Evolutionary conservation across 2,329 filamentous ascomycete species (phyloP), one percentile per base, ranked within the genome.

Genomic region (Calycina marina): DNA sequence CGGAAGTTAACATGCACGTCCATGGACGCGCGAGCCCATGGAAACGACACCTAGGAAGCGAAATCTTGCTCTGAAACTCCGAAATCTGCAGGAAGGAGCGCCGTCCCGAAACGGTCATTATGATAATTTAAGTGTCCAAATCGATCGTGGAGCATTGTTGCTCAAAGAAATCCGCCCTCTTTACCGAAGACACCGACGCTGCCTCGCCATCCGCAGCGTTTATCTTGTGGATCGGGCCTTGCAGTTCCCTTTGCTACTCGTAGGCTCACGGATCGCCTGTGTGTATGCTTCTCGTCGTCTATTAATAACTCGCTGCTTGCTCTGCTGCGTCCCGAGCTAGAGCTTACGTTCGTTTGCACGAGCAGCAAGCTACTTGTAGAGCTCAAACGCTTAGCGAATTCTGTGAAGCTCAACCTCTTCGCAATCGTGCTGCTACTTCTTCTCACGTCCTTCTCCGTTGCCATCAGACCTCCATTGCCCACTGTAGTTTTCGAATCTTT

Each of bases 311-410:
- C 45, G 14, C 41, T 43, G 25, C 43, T 50, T 6, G 36, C 42
- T 28, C 41, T 36, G 9, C 35, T 18, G 22, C 43, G 44, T 4
- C 45, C 45, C 1, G 46, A 48, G 30, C 37, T 45, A 9, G 47
- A 48, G 15, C 42, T 47, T 4, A 59, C 57, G 48, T 72, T 72
- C 38, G 67, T 67, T 55, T 73, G 67, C 34, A 72, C 60, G 28
- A 74, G 57, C 32, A 76, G 56, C 47, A 72, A 54, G 50, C 65
- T 72, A 48, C 67, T 72, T 31, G 68, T 72, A 49, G 65, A 72
- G 43, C 68, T 74, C 33, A 76, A 51, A 39, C 68, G 59, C 49
- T 68, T 70, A 28, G 68, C 66, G 40, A 73, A 70, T 33, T 77
- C 71, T 43, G 62, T 67, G 42, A 76, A 72, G 55, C 67, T 72